These are phyloP conservation scores for Talaromyces atroroseus DNA, from an alignment of 2,329 filamentous ascomycete species.

Conservation along the genomic window DNA sequence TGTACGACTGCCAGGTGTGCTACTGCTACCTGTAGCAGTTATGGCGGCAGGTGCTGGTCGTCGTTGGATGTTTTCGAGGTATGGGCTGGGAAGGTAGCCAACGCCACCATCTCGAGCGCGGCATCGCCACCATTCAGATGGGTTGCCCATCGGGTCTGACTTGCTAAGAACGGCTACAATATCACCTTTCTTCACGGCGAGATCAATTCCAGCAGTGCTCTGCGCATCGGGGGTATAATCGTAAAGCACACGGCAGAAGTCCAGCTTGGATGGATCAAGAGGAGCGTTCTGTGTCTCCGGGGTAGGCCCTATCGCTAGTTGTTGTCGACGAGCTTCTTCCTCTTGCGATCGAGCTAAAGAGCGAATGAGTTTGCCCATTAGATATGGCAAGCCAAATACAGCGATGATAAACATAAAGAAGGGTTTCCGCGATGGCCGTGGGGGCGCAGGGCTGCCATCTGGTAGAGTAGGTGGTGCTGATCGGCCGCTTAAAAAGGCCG, in stretches of 20 bases:
- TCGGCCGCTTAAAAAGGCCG: slow-evolving; percentile 72
- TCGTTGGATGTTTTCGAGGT: slow-evolving; percentile 70
- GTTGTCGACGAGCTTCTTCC: slow-evolving; percentile 57
- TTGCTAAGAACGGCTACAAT: slow-evolving; percentile 91
- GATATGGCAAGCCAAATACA: slow-evolving; percentile 89
- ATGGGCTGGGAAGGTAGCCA: slow-evolving; percentile 86
- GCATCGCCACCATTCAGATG: slow-evolving; percentile 97
- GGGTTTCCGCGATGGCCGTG: slow-evolving; percentile 85
- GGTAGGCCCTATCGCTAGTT: slow-evolving; percentile 50
- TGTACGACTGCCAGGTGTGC: slow-evolving; percentile 37
- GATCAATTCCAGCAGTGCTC: slow-evolving; percentile 66
- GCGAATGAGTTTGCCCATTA: slow-evolving; percentile 94
- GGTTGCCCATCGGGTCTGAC: slow-evolving; percentile 82
- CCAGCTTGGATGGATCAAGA: slow-evolving; percentile 82
- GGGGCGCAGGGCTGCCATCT: slow-evolving; percentile 60
- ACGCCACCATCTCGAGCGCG: slow-evolving; percentile 81
- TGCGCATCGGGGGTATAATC: slow-evolving; percentile 80
- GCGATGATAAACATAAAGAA: slow-evolving; percentile 93
- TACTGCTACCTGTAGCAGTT: slow-evolving; percentile 33
- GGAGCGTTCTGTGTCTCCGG: slow-evolving; percentile 43
- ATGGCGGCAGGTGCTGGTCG: slow-evolving; percentile 42
- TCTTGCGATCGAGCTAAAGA: slow-evolving; percentile 78
- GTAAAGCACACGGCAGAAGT: slow-evolving; percentile 92
- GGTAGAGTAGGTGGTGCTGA: slow-evolving; percentile 45
- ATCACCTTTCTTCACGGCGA: slow-evolving; percentile 90